A percentile compares a stretch with the other conserved stretches of the same genome.
These are phyloP conservation scores for Kwoniella shivajii DNA, from an alignment of 1,284 basidiomycete genomes.

Conservation along the genomic window DNA sequence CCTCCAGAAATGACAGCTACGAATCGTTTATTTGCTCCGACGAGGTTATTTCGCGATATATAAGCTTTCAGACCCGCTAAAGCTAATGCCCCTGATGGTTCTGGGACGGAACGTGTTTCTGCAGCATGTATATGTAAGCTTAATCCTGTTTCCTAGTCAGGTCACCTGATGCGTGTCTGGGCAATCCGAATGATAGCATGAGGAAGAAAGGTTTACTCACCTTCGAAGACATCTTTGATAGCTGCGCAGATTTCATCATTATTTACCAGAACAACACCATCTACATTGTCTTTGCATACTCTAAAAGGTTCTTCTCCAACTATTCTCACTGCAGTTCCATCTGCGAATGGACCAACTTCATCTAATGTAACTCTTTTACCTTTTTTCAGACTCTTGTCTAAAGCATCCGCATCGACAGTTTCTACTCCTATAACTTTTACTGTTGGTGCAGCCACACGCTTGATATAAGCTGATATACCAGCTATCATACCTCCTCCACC, in stretches of 20 bases:
- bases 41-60: slow-evolving; percentile 75
- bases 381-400: slow-evolving; percentile 74
- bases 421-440: slow-evolving; percentile 90
- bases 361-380: slow-evolving; percentile 78
- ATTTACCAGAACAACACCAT: slow-evolving; percentile 80
- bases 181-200: too few species aligned
- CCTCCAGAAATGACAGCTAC: slow-evolving; percentile 93
- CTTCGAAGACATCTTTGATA: slow-evolving; percentile 98
- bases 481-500: slow-evolving; percentile 92
- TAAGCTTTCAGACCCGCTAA: slow-evolving; percentile 91
- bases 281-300: slow-evolving; percentile 82
- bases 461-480: slow-evolving; percentile 90
- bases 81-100: slow-evolving; percentile 94
- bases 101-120: slow-evolving; percentile 94
- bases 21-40: slow-evolving; percentile 81
- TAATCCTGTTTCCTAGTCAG: too few species aligned
- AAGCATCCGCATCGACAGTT: slow-evolving; percentile 92
- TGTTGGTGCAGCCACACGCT: slow-evolving; percentile 83
- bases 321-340: slow-evolving; percentile 98
- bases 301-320: slow-evolving; percentile 95
- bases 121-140: slow-evolving; percentile 9
- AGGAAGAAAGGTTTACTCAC: slow-evolving; percentile 55
- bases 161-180: too few species aligned
- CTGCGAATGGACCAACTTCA: slow-evolving; percentile 95
- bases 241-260: slow-evolving; percentile 99